These are phyloP conservation scores for Cryptosporidium ubiquitum DNA, from an alignment of 169 alveolate species.

Conservation along the genomic window DNA sequence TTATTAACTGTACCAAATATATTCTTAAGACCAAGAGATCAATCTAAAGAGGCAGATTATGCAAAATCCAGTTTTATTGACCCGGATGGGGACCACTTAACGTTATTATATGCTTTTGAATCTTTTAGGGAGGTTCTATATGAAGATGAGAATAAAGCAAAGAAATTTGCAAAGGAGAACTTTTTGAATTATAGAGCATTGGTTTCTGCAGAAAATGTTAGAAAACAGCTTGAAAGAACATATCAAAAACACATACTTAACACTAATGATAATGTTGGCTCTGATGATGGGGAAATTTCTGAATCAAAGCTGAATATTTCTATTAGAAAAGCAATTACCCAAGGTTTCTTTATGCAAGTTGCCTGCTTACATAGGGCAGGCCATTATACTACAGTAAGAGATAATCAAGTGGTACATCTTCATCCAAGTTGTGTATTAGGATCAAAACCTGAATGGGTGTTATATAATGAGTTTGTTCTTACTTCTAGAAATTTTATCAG, in stretches of 20 bases:
- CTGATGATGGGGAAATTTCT: conserved; percentile 46
- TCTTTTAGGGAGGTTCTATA: conserved; percentile 75
- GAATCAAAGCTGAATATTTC: conserved; percentile 75
- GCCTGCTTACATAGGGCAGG: conserved; percentile 92
- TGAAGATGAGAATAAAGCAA: conserved; percentile 82
- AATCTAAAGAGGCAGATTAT: conserved; percentile 89
- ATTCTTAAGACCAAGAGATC: conserved; percentile 93
- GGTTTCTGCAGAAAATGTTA: conserved; percentile 91
- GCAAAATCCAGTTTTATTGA: conserved; percentile 93
- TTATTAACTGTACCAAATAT: conserved; percentile 93
- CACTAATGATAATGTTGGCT: conserved; percentile 61
- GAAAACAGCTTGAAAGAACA: conserved; percentile 88
- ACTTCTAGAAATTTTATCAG: conserved; percentile 97
- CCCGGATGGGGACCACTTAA: conserved; percentile 97
- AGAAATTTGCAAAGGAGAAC: conserved; percentile 91
- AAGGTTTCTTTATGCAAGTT: conserved; percentile 94
- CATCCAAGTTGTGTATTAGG: conserved; percentile 97
- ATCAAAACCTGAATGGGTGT: conserved; percentile 95
- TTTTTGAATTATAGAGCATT: conserved; percentile 90
- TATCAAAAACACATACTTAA: conserved; percentile 83
- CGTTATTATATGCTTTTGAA: conserved; percentile 89
- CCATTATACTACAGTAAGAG: conserved; percentile 94
- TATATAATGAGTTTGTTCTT: conserved; percentile 96
- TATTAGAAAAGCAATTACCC: conserved; percentile 85
- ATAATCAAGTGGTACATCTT: conserved; percentile 94